Evolutionary conservation across 805 yeast genomes (phyloP), one percentile per base, ranked within the genome.

Genomic region (Nakazawaea pomicola): DNA sequence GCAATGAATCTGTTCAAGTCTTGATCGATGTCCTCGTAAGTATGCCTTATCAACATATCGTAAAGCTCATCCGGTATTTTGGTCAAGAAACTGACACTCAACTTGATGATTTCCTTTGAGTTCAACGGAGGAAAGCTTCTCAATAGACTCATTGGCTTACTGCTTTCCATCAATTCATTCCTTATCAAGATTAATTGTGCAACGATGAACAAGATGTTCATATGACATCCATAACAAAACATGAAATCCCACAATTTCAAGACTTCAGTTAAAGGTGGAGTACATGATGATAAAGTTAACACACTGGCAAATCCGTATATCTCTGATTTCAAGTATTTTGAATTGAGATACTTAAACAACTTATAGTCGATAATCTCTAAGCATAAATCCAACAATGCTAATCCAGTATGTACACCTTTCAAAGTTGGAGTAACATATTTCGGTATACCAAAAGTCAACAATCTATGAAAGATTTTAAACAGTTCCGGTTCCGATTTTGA

Each of bases 221-320:
- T 72, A 54, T 90, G 96, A 15, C 84, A 77, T 0, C 97, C 97
- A 53, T 86, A 89, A 3, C 96, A 95, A 60, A 89, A 83, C 51
- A 88, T 62, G 49, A 89, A 84, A 57, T 89, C 97, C 97, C 97
- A 89, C 14, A 89, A 67, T 44, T 78, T 74, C 29, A 89, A 61
- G 1, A 85, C 84, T 47, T 89, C 87, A 24, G 67, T 63, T 33
- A 90, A 64, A 0, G 96, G 90, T 8, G 95, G 95, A 5, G 95
- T 87, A 52, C 95, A 86, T 2, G 96, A 91, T 42, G 90, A 79
- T 35, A 90, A 64, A 0, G 97, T 89, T 48, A 90, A 62, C 1
- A 88, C 84, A 0, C 90, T 79, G 4, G 89, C 85, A 49, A 89
- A 80, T 0, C 95, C 96, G 57, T 89, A 89, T 19, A 89, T 78